Conservation (phyloP, 257 asterid species). For the Petunia secreta region DNA sequence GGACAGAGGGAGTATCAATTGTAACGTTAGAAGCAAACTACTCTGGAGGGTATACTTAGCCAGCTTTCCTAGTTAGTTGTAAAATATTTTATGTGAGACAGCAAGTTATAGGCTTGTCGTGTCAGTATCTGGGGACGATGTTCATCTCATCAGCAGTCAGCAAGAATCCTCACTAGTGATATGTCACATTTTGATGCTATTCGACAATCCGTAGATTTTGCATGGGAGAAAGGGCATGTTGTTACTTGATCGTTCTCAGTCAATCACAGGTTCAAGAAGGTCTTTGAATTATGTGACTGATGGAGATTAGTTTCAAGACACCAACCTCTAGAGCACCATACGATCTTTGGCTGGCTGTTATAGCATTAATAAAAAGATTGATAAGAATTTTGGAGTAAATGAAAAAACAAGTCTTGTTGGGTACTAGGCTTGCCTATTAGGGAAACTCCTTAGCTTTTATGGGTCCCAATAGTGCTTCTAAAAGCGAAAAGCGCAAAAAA, state of each 20-base stretch:
- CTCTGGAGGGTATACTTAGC: not conserved
- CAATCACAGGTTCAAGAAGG: not conserved
- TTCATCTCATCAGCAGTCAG: not conserved
- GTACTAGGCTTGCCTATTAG: not conserved
- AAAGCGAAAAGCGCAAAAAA: too few species aligned
- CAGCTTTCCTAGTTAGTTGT: not conserved
- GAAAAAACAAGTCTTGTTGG: not conserved
- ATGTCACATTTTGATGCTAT: constrained; percentile 1
- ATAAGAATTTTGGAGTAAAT: not conserved
- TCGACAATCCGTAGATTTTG: not conserved
- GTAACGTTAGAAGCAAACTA: not conserved
- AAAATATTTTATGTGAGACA: not conserved
- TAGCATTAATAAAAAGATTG: not conserved
- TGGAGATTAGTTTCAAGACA: not conserved
- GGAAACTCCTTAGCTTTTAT: not conserved
- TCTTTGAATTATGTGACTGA: not conserved
- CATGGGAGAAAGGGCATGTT: not conserved
- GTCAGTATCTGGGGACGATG: not conserved
- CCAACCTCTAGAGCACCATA: not conserved
- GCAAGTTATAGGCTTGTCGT: not conserved
- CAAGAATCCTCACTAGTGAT: not conserved
- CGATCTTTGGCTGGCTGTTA: not conserved
- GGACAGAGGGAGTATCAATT: not conserved
- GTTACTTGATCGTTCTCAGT: constrained; percentile 9
- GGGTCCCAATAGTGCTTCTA: not conserved